Evolutionary conservation across 345 rosid genomes (phyloP).

Genomic region (Erodium maritimum): DNA sequence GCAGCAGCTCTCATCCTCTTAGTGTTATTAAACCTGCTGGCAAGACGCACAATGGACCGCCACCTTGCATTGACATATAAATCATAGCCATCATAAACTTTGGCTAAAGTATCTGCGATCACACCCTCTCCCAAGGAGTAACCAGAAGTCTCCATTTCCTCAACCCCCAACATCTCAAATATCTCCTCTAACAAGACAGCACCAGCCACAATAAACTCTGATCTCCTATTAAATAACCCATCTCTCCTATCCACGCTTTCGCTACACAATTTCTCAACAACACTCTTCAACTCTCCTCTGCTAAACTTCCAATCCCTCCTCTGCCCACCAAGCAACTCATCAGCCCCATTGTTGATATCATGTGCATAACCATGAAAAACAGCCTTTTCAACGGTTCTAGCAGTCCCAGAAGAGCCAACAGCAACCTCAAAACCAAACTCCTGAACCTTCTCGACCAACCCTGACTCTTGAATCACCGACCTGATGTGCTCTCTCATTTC

Average conservation of each 20-base stretch:
- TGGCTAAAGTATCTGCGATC: conserved; percentile 41
- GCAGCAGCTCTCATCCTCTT: conserved; percentile 39
- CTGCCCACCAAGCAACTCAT: conserved; percentile 19
- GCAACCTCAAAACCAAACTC: conserved; percentile 40
- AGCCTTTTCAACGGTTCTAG: conserved; percentile 53
- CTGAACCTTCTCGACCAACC: conserved; percentile 32
- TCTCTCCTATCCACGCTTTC: conserved; percentile 42
- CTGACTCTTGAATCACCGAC: conserved; percentile 27
- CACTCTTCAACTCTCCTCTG: conserved; percentile 25
- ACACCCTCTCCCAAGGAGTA: conserved; percentile 61
- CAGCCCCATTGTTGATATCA: conserved; percentile 5
- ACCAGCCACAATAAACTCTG: conserved; percentile 63
- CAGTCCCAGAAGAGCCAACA: conserved; percentile 60
- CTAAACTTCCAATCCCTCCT: conserved; percentile 54
- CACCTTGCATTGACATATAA: conserved; percentile 49
- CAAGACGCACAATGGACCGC: conserved; percentile 39
- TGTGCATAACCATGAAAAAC: conserved; percentile 31
- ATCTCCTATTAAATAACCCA: conserved; percentile 44
- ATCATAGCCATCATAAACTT: conserved; percentile 32
- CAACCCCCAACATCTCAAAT: conserved; percentile 42
- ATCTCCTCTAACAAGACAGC: conserved; percentile 55
- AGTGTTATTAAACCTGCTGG: conserved; percentile 34
- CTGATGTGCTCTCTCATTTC: conserved; percentile 37
- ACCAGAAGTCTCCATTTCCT: conserved; percentile 60
- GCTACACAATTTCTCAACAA: conserved; percentile 38